phyloP scores from a whole-genome alignment of 2,329 filamentous ascomycete genomes.

The Neonectria sp. region DNA sequence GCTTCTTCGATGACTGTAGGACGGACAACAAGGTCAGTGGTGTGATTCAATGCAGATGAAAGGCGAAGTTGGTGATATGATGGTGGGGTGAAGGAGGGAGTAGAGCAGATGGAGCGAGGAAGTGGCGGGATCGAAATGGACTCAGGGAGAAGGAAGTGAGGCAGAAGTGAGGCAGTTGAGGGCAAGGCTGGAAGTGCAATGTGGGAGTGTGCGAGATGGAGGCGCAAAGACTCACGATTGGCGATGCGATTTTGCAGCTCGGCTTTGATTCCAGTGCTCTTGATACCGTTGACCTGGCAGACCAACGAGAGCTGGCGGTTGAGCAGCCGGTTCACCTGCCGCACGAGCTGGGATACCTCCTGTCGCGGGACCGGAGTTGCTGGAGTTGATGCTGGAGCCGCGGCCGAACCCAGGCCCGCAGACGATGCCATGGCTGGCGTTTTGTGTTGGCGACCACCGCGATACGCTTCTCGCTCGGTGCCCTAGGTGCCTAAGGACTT shows the following conservation, averaged over 20 bases:
- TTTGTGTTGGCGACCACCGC: slow-evolving; percentile 14
- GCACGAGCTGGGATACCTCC: slow-evolving; percentile 63
- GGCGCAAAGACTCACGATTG: slow-evolving; percentile 72
- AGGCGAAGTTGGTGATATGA: neutral
- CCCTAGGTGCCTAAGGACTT: slow-evolving; percentile 17
- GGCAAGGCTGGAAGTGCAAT: neutral
- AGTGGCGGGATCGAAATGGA: neutral
- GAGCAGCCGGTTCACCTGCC: slow-evolving; percentile 63
- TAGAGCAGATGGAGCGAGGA: neutral
- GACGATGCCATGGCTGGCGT: slow-evolving; percentile 41
- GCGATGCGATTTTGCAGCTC: slow-evolving; percentile 85
- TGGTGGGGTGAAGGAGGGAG: neutral
- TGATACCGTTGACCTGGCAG: slow-evolving; percentile 80
- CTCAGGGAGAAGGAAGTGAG: neutral
- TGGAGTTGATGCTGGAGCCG: slow-evolving; percentile 32
- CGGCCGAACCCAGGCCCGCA: slow-evolving; percentile 41
- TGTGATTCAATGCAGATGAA: slow-evolving; percentile 10
- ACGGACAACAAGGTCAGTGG: slow-evolving; percentile 12
- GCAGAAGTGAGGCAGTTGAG: slow-evolving; percentile 8
- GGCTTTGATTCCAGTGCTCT: slow-evolving; percentile 87
- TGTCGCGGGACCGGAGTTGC: slow-evolving; percentile 51
- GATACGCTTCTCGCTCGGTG: neutral
- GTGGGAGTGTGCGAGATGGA: neutral
- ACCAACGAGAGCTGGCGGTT: slow-evolving; percentile 82
- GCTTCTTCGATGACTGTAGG: slow-evolving; percentile 60